Evolutionary conservation across 768 basidiomycete species (phyloP), one percentile per base, ranked within the genome.

Genomic region (Xerocomellus intermedius): DNA sequence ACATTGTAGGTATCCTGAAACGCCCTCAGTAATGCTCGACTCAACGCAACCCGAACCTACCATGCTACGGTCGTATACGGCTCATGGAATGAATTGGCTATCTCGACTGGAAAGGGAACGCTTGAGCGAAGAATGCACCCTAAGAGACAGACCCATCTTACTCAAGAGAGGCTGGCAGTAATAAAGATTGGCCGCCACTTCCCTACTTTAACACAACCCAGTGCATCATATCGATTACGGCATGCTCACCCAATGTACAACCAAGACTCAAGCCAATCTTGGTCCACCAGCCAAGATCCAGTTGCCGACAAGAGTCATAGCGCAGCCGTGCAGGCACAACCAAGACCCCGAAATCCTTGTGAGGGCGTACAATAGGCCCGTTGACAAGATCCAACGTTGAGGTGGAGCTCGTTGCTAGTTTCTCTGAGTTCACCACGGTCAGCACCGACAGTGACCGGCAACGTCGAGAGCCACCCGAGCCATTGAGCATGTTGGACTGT

Each of bases 121-220:
- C 2, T 24, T 57, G 8, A 56, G 52, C 28, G 12, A 54, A n/a
- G 17, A 32, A 39, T 47, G 2, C 24, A 35, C 28, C 22, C 45
- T 14, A n/a, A 45, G 4, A 48, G 26, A 37, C 17, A 41, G 14
- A 37, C 14, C 1, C 10, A 60, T 72, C 78, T 64, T 64, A 83
- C 89, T 87, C 10, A 92, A 73, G 55, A 93, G 71, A 8, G 91
- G 91, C 70, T 91, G 89, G 57, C 85, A 87, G 56, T 92, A 94
- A 65, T 91, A 93, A 46, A 94, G 71, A 66, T 93, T 92, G 26
- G 83, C 79, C 28, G 83, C 83, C 43, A 60, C 71, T 71, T 48
- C 14, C 5, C 8, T 2, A 19, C 8, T 53, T 58, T 17, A 63
- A 22, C 9, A n/a, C 19, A 28, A 42, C 26, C 24, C 0, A 5